Percentiles rank a stretch among this genome's conserved stretches.
phyloP scores from a whole-genome alignment of 2,329 filamentous ascomycete species.

The Ophiocordyceps camponoti-leonardi region DNA sequence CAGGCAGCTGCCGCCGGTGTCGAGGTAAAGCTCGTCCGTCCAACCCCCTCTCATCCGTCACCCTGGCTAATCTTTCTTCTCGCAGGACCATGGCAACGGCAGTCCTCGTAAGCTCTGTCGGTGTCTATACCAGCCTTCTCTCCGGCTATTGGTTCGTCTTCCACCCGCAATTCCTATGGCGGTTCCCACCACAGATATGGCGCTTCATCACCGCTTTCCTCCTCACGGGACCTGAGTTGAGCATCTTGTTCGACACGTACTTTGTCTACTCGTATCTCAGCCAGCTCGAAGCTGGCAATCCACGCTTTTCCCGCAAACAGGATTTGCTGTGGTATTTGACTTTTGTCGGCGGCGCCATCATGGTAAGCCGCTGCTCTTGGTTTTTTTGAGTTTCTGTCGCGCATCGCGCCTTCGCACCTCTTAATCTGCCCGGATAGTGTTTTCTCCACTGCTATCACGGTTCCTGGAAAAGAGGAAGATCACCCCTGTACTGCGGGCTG shows the following conservation, averaged over 20 bases:
- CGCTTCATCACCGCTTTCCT: constrained; percentile 24
- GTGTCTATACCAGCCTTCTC: constrained; percentile 39
- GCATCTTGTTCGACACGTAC: constrained; percentile 57
- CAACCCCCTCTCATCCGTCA: no score
- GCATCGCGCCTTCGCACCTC: constrained; percentile 19
- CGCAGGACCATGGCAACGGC: constrained; percentile 51
- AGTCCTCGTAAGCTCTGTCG: constrained; percentile 41
- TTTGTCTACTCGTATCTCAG: constrained; percentile 61
- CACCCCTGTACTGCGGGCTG: constrained; percentile 45
- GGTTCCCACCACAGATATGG: constrained; percentile 26
- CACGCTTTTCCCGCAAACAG: constrained; percentile 57
- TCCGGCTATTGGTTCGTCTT: constrained; percentile 33
- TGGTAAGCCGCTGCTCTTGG: constrained; percentile 45
- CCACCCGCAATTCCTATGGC: constrained; percentile 31
- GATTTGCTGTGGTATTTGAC: constrained; percentile 67
- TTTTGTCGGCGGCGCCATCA: constrained; percentile 53
- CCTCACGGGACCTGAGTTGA: constrained; percentile 18
- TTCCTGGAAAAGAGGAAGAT: constrained; percentile 77
- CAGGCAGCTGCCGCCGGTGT: constrained; percentile 22
- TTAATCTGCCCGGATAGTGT: constrained; percentile 67
- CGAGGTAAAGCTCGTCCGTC: constrained; percentile 17
- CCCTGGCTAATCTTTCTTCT: constrained; percentile 2
- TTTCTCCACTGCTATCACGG: constrained; percentile 52
- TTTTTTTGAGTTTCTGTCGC: constrained; percentile 6
- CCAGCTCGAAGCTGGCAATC: constrained; percentile 52